Percentiles rank a stretch among this genome's conserved stretches.
phyloP scores from a whole-genome alignment of 257 asterid genomes.

The Salvia hispanica region DNA sequence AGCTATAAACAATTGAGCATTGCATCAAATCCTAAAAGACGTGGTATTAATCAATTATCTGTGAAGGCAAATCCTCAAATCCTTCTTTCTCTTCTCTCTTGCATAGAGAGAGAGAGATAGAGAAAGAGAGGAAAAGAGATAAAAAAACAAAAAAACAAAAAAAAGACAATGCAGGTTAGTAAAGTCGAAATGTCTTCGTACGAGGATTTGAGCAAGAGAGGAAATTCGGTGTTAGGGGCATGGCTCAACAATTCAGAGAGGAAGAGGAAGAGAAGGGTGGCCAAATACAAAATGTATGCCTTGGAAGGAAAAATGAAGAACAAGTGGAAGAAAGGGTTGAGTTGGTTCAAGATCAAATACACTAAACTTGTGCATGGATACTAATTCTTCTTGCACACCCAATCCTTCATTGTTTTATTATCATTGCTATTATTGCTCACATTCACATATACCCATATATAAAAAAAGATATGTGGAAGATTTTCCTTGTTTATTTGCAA shows the following conservation, averaged over 20 bases:
- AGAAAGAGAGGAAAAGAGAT: neutral
- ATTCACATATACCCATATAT: neutral
- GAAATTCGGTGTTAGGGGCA: constrained; percentile 1
- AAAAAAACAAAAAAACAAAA: neutral
- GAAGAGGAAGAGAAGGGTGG: constrained; percentile 60
- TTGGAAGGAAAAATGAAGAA: constrained; percentile 68
- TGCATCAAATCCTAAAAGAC: constrained; percentile 6
- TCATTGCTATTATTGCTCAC: neutral
- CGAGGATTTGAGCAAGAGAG: constrained; percentile 35
- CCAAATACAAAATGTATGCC: constrained; percentile 61
- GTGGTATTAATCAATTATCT: neutral
- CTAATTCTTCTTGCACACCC: constrained; percentile 19
- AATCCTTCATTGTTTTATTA: neutral
- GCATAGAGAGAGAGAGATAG: constrained; percentile 18
- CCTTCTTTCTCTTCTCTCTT: constrained; percentile 33
- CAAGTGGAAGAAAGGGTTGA: constrained; percentile 47
- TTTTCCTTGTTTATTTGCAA: neutral
- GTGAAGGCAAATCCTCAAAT: neutral
- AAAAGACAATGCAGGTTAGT: neutral
- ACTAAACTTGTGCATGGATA: constrained; percentile 51
- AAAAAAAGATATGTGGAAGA: neutral
- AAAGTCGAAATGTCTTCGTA: constrained; percentile 17
- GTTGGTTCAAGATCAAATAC: constrained; percentile 67
- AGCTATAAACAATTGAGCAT: neutral
- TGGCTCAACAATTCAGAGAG: constrained; percentile 56